Base-by-base conservation (phyloP, 345 rosid genomes). In the Acer saccharum region DNA sequence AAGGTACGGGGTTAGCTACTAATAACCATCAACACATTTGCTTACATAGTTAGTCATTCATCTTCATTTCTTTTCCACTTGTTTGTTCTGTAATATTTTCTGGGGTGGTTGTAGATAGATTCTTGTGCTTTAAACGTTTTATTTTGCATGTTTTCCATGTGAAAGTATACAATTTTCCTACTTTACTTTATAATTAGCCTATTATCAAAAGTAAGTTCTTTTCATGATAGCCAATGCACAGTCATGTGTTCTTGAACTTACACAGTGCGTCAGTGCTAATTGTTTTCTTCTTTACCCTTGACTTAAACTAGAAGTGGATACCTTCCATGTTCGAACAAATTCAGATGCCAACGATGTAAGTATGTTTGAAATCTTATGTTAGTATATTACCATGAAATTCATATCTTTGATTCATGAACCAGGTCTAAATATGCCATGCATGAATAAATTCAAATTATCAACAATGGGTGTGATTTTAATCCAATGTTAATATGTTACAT, bases 321-420 rank as follows among this genome's bases (percentile, higher is more conserved):
- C 41, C 65, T 84, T 72, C 86, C 86, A 48, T 89, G 92, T 79
- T 10, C 18, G 72, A 76, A 82, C 32, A 76, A 81, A 70, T 78
- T 89, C 78, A 70, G 20, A 39, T 89, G 92, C 72, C 57, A 80
- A 13, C 71, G 32, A 64, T 73, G 92, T 89, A 82, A 89, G 92
- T 43, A 60, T 44, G 65, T 55, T 73, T 54, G 9, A 46, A 32
- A 60, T 50, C 12, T 63, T 64, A 64, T n/a, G 14, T 65, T 58
- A 12, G 18, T 64, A 65, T 2, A 50, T 48, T 74, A 4, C 63
- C 13, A 14, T 66, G 70, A 66, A 27, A 66, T 66, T 66, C 25
- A 18, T 66, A 60, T 27, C 41, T 64, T 16, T 21, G 27, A 21
- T 60, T 60, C 10, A 13, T 60, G 27, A 60, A 60, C 4, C 64